These are phyloP conservation scores for Phtheirospermum japonicum DNA, from an alignment of 257 asterid species.

Conservation along the genomic window DNA sequence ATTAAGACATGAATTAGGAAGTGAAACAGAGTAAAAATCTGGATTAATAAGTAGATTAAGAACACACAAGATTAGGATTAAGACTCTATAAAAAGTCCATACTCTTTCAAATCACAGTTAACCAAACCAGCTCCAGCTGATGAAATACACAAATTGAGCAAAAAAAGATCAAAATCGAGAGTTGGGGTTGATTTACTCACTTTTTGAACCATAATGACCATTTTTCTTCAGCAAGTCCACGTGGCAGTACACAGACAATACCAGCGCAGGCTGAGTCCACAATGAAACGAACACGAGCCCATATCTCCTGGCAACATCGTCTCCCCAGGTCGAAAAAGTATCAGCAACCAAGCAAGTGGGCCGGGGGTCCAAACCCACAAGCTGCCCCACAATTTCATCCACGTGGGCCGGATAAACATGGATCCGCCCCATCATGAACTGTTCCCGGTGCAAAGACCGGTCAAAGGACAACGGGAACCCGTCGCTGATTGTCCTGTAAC, in stretches of 20 bases:
- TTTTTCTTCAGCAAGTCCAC: conserved; percentile 36
- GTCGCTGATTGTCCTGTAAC: conserved; percentile 46
- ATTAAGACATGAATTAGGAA: no score
- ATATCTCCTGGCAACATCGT: conserved; percentile 35
- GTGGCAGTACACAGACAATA: conserved; percentile 41
- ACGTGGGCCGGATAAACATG: conserved; percentile 38
- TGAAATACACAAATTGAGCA: no score
- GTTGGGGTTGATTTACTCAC: conserved; percentile 12
- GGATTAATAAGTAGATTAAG: no score
- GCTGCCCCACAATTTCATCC: conserved; percentile 34
- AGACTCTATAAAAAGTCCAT: no score
- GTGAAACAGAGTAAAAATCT: no score
- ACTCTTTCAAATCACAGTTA: no score
- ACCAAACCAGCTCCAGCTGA: no score
- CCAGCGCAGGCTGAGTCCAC: conserved; percentile 53
- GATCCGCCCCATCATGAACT: conserved; percentile 26
- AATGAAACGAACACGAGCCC: conserved; percentile 43
- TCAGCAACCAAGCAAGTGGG: conserved; percentile 39
- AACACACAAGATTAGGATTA: no score
- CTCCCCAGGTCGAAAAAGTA: conserved; percentile 37
- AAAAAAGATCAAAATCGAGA: not conserved
- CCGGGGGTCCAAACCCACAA: conserved; percentile 21
- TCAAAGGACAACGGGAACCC: conserved; percentile 49
- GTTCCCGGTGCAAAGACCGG: conserved; percentile 29
- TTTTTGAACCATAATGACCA: conserved; percentile 40